Base-by-base conservation (phyloP, 306 rosid species). In the Cyamopsis tetragonoloba region DNA sequence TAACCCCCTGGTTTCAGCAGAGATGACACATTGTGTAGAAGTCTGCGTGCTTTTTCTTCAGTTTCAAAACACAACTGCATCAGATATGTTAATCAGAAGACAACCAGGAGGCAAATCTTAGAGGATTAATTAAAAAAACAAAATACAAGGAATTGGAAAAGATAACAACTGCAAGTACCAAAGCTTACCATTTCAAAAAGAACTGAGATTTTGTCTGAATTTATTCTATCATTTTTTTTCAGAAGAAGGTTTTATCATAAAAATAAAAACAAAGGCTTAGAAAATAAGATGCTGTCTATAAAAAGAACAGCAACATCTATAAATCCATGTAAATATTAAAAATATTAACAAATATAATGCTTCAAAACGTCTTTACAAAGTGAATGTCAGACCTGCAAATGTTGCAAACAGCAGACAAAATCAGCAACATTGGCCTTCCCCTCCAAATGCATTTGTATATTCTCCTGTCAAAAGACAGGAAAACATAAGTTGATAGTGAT, bases 1-100 rank as follows among this genome's bases (percentile, higher is more conserved):
- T 90, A 90, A 77, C 99, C 99, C 83, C 99, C 97, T 0, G 99
- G 96, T 67, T 93, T 93, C 81, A 93, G 82, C 80, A 93, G 80
- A 20, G 84, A 75, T 24, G 99, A 88, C 58, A 90, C 97, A 26
- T 93, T 93, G 19, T 83, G 89, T 32, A 93, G 80, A 56, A 93
- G 96, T 62, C 81, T 86, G 70, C 75, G 73, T 54, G 97, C 99
- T 83, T 82, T 88, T 83, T 93, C 97, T 68, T 93, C 99, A 3
- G 87, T 93, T 78, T 88, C 92, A 53, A 93, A 93, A 75, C 97
- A 93, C 71, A 86, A 55, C 97, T 93, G 96, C 85, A 75, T 55
- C 35, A 66, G 58, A 68, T 13, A 56, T 38, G 39, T 55, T 61
- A 66, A 78, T 72, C 62, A 73, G 55, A 44, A 48, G 18, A 64